Conservation (phyloP, 108 stramenopile genomes). For the Aurantiochytrium sp. region DNA sequence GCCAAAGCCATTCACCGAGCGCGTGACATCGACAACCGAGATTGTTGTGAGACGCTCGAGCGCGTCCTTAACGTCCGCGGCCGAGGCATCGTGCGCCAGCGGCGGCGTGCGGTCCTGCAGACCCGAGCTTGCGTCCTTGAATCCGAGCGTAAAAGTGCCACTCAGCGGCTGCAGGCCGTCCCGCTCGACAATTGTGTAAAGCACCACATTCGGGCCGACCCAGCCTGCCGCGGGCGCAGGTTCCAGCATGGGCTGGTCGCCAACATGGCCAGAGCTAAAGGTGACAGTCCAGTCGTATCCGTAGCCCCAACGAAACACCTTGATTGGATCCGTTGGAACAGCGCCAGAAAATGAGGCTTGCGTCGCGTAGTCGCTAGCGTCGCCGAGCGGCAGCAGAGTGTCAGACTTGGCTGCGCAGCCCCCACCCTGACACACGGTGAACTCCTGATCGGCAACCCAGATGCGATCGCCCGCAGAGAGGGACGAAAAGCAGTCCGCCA, state of each 20-base stretch:
- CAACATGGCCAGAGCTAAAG: conserved; percentile 62
- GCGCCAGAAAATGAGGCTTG: conserved; percentile 34
- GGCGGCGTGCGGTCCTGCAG: conserved; percentile 55
- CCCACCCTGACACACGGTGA: conserved; percentile 41
- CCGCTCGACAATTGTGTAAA: conserved; percentile 51
- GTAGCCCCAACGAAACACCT: conserved; percentile 67
- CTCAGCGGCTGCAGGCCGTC: conserved; percentile 65
- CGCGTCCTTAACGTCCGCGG: conserved; percentile 57
- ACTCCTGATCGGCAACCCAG: conserved; percentile 45
- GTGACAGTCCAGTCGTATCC: conserved; percentile 73
- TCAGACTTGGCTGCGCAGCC: conserved; percentile 36
- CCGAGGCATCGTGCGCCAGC: conserved; percentile 63
- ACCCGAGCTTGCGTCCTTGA: conserved; percentile 28
- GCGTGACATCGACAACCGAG: conserved; percentile 62
- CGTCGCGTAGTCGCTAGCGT: background rate
- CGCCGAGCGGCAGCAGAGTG: conserved; percentile 1
- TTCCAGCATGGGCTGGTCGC: conserved; percentile 61
- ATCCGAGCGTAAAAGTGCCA: conserved; percentile 67
- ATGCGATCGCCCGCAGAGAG: conserved; percentile 37
- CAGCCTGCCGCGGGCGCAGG: conserved; percentile 63
- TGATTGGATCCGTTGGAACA: conserved; percentile 41
- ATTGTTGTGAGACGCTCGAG: conserved; percentile 62
- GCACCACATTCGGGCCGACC: conserved; percentile 68
- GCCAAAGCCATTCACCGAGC: conserved; percentile 71
- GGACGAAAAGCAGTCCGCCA: background rate